Base-by-base conservation (phyloP, 2,329 filamentous ascomycete species). In the Penicillium sclerotigenum region DNA sequence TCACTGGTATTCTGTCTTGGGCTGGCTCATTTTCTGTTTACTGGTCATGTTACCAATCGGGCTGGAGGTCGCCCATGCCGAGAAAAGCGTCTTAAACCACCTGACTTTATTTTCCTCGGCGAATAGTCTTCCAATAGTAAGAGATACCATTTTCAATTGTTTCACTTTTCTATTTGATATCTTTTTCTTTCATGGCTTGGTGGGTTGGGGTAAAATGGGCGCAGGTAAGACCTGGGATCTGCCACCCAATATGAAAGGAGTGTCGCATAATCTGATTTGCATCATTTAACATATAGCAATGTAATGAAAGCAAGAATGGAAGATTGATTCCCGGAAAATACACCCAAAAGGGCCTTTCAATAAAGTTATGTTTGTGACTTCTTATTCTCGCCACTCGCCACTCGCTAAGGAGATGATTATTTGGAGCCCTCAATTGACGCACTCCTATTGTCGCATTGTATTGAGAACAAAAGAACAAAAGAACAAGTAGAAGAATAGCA, bases 11-110 rank as follows among this genome's bases (percentile, higher is more conserved):
- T 42, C 5, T 43, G 28, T 42, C 24, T 59, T 54, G 51, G 33
- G 43, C 48, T 43, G 48, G 40, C 38, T 42, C 43, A 43, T 58
- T 42, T 60, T 40, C 52, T 59, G 59, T 29, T 42, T 18, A 16
- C 47, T 56, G 42, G 54, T 26, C 41, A 34, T 55, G 41, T 55
- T 46, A 20, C 31, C 29, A 55, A 55, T 33, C 24, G 38, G 52
- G 38, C 52, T 43, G 24, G 43, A 28, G 36, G 29, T 54, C 40
- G 29, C 37, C 45, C 37, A 26, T 31, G 46, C 29, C 22, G 26
- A 22, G 31, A 37, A 43, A 41, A 6, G 18, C 28, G 28, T 40
- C 31, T 48, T 36, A 26, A 31, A 22, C 52, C 52, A 54, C 13
- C 31, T 50, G 52, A 54, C 46, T 31, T 43, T 28, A 7, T 29